Base-by-base conservation (phyloP, 768 basidiomycete species). In the Sarcomyxa edulis region DNA sequence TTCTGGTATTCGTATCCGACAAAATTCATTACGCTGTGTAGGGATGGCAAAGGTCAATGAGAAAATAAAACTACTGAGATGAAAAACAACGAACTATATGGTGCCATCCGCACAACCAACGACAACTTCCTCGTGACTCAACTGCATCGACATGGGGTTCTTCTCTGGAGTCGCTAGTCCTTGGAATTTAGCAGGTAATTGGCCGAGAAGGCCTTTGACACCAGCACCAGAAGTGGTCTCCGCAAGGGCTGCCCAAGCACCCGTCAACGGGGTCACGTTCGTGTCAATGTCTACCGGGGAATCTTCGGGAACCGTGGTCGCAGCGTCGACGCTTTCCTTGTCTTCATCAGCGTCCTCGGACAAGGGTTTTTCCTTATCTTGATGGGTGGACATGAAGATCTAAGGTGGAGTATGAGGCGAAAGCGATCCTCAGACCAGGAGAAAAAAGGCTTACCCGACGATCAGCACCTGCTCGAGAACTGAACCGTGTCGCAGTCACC, bases 81-180 rank as follows among this genome's bases (percentile, higher is more conserved):
- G 15, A 19, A 25, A 25, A 35, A 39, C n/a, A 10, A 68, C 87
- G 64, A 46, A 92, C 88, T 92, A 92, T 49, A 92, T 92, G 3
- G 86, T 89, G 10, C 89, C 89, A 58, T 92, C 89, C 19, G 87
- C 87, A 66, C 89, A 92, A 0, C 89, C 89, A 20, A 93, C 86
- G 12, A 92, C 89, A 1, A 93, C 84, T 54, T 92, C 88, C 52
- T 93, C 90, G 48, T 91, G 85, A 48, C 84, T 90, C 50, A 94
- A 58, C 47, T 89, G 88, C 81, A 95, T 86, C 45, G 85, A 86
- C 91, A 92, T 92, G 6, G 91, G 92, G 50, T 94, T 92, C 74
- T 92, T 89, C 60, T 86, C 91, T 2, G 92, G 89, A 16, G 78
- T 85, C 21, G 88, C 84, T 29, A 95, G 69, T 2, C 89, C 89